Evolutionary conservation across 768 basidiomycete species (phyloP).

Genomic region (Erythrobasidium yunnanense): DNA sequence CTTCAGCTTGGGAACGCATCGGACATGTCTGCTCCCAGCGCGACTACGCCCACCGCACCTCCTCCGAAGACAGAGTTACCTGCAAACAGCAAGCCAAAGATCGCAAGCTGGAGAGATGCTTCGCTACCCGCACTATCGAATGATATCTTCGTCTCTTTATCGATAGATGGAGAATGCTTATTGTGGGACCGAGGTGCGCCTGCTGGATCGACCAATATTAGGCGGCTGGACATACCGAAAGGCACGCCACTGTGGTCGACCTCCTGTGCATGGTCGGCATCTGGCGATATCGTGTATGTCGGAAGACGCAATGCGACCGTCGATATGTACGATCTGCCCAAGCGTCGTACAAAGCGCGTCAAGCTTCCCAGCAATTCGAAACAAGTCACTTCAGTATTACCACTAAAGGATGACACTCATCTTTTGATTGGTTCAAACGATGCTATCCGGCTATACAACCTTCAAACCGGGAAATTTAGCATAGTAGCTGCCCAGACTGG

Average conservation of each 20-base stretch:
- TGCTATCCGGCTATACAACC: slow-evolving; percentile 8
- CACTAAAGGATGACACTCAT: slow-evolving; percentile 84
- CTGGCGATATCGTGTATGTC: slow-evolving; percentile 77
- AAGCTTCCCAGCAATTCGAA: slow-evolving; percentile 54
- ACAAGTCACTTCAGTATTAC: slow-evolving; percentile 77
- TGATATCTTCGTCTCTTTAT: slow-evolving; percentile 75
- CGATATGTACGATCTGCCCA: slow-evolving; percentile 84
- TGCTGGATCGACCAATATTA: background rate
- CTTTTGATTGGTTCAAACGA: slow-evolving; percentile 42
- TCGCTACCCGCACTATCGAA: slow-evolving; percentile 52
- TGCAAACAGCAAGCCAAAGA: background rate
- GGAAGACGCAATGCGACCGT: slow-evolving; percentile 81
- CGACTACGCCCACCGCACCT: slow-evolving; percentile 1
- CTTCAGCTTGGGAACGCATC: slow-evolving; percentile 1
- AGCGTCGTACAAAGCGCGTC: slow-evolving; percentile 8
- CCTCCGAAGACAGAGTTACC: background rate
- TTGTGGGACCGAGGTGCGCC: slow-evolving; percentile 78
- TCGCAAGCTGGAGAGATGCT: background rate
- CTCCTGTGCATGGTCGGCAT: slow-evolving; percentile 88
- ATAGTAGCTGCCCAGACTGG: background rate
- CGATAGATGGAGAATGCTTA: slow-evolving; percentile 82
- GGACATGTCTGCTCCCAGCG: background rate
- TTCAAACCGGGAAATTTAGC: background rate
- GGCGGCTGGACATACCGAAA: slow-evolving; percentile 19
- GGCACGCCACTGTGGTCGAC: slow-evolving; percentile 72